Base-by-base conservation (phyloP, 164 flowering plant species). In the Protea cynaroides region DNA sequence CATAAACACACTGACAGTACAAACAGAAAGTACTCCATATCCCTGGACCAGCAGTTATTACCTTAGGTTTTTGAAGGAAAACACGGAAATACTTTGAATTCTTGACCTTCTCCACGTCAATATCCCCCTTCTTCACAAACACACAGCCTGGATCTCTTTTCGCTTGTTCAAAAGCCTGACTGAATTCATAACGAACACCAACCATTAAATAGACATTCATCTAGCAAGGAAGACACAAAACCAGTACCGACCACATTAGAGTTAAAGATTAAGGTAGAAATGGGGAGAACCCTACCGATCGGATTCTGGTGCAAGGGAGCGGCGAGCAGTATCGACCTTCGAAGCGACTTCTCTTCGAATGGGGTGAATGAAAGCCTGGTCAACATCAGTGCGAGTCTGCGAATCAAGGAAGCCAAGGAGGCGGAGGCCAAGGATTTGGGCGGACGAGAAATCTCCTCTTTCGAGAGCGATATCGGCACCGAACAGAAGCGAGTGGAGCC, bases 331-430 rank as follows among this genome's bases (percentile, higher is more conserved):
- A 25, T 78, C 75, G 60, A 92, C 58, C 72, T 78, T 86, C 36
- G 84, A 72, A 23, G 62, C 23, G 23, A 82, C 90, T 19, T 92
- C 86, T 7, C 76, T 77, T 25, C 87, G 88, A 24, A 92, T 87
- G 22, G 96, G 87, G 0, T 68, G 77, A 22, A 82, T 72, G 75
- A 81, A 84, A 23, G 86, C 78, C 53, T 78, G 82, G 23, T 91
- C 96, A 19, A 70, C 65, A 21, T 85, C 77, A 56, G 78, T 74
- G 9, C 24, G 76, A 58, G 81, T 71, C 7, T 64, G 84, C 3
- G 97, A 95, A 61, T 95, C 88, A 70, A 95, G 94, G 79, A 95
- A 95, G 25, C 97, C 99, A 62, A 95, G 76, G 62, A 92, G 90
- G 1, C 84, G 86, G 63, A 90, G 90, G 34, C 74, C 67, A 59